Percentiles rank a stretch among this genome's conserved stretches.
phyloP scores from a whole-genome alignment of 768 basidiomycete species.

The Strobilomyces dryophilus region DNA sequence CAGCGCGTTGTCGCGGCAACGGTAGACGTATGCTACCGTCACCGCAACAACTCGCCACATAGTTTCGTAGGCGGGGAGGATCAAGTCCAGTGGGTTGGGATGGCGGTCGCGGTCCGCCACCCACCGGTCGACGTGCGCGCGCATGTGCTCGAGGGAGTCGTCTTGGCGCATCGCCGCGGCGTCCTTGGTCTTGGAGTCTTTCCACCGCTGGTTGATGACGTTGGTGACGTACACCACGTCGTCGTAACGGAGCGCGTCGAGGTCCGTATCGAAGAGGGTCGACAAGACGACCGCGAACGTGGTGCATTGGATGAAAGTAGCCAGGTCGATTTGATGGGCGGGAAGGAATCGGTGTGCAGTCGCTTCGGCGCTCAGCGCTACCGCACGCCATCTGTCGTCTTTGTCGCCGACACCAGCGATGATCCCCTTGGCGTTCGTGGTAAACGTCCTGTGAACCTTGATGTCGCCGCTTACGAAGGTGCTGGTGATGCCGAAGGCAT shows the following conservation, averaged over 20 bases:
- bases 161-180: constrained; percentile 12
- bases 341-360: constrained; percentile 14
- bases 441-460: constrained; percentile 27
- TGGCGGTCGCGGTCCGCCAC: constrained; percentile 29
- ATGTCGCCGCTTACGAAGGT: constrained; percentile 47
- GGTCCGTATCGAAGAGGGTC: constrained; percentile 34
- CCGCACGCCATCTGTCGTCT: constrained; percentile 9
- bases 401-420: constrained; percentile 8
- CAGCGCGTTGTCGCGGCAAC: constrained; percentile 20
- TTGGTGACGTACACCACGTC: constrained; percentile 38
- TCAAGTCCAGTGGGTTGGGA: constrained; percentile 44
- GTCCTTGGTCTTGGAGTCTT: constrained; percentile 19
- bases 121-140: constrained; percentile 32
- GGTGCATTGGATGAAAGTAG: constrained; percentile 40
- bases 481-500: constrained; percentile 36
- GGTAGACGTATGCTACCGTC: constrained; percentile 31
- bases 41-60: constrained; percentile 61
- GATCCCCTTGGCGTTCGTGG: constrained; percentile 19
- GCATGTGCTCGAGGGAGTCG: constrained; percentile 30
- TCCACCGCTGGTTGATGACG: constrained; percentile 35
- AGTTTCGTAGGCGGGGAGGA: constrained; percentile 61
- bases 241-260: constrained; percentile 25
- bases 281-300: constrained; percentile 43
- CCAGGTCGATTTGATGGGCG: constrained; percentile 21
- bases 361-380: constrained; percentile 15